Conservation (phyloP, 495 filamentous ascomycete genomes). For the Penicillium maclennaniae region DNA sequence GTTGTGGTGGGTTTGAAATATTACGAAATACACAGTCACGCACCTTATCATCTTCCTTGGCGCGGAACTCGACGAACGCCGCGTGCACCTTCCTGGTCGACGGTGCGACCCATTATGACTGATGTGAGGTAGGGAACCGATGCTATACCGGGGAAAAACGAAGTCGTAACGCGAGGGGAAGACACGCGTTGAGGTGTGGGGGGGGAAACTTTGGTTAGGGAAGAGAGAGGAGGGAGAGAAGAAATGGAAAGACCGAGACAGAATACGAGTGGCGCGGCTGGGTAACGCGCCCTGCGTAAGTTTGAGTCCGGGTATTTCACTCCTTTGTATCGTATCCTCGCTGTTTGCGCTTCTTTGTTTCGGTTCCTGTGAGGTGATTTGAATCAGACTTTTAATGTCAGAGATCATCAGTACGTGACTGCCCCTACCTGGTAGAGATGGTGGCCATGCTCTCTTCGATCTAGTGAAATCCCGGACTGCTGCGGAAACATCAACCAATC, state of each 20-base stretch:
- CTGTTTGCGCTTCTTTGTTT: not conserved
- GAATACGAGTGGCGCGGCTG: conserved; percentile 12
- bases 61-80: conserved; percentile 57
- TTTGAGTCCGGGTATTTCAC: conserved; percentile 21
- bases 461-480: not conserved
- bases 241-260: conserved; percentile 31
- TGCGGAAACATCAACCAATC: conserved; percentile 3
- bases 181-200: conserved; percentile 3
- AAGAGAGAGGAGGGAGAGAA: conserved; percentile 16
- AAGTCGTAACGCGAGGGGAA: not conserved
- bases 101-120: conserved; percentile 51
- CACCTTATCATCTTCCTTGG: conserved; percentile 61
- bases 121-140: conserved; percentile 17
- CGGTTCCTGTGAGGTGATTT: not conserved
- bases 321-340: not conserved
- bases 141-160: not conserved
- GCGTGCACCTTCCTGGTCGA: conserved; percentile 57
- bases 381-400: not conserved
- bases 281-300: conserved; percentile 24
- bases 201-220: conserved; percentile 11
- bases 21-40: conserved; percentile 49
- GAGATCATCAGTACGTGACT: not conserved
- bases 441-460: not conserved
- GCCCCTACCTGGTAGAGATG: not conserved
- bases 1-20: conserved; percentile 36